Percentiles rank a stretch among this genome's conserved stretches.
phyloP scores from a whole-genome alignment of 768 basidiomycete species.

The Mycena albidolilacea region DNA sequence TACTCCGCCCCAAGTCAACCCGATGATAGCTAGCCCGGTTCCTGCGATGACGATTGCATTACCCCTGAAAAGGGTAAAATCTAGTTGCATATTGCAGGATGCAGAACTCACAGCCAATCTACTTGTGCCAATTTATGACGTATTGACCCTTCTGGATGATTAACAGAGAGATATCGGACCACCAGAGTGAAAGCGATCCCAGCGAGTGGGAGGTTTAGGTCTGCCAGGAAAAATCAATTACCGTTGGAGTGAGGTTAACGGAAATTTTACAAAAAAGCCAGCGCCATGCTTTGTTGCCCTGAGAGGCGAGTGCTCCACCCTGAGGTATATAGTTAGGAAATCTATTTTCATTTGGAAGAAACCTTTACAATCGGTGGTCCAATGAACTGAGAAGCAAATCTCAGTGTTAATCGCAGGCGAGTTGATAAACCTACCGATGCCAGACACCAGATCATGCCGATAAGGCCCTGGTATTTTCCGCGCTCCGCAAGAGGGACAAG shows the following conservation, averaged over 20 bases:
- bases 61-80: conserved; percentile 43
- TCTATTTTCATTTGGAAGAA: not conserved
- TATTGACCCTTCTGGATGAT: conserved; percentile 46
- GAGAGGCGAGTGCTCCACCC: conserved; percentile 41
- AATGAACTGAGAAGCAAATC: not conserved
- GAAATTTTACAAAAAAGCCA: conserved; percentile 45
- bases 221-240: conserved; percentile 33
- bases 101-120: conserved; percentile 52
- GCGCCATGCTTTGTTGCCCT: conserved; percentile 43
- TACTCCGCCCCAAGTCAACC: conserved; percentile 56
- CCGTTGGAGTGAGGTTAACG: no score
- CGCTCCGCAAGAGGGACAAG: conserved; percentile 58
- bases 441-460: conserved; percentile 47
- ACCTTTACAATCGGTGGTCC: conserved; percentile 24
- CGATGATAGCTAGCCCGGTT: conserved; percentile 49
- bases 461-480: conserved; percentile 50
- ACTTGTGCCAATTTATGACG: conserved; percentile 48
- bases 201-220: conserved; percentile 52
- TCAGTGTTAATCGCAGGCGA: no score
- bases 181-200: conserved; percentile 40
- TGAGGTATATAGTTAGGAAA: not conserved
- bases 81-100: no score
- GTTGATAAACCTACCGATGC: conserved; percentile 42
- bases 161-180: conserved; percentile 41
- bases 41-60: conserved; percentile 50